Percentiles rank a stretch among this genome's conserved stretches.
Conservation (phyloP, 1,284 basidiomycete species). For the Leccinum angustisporum region DNA sequence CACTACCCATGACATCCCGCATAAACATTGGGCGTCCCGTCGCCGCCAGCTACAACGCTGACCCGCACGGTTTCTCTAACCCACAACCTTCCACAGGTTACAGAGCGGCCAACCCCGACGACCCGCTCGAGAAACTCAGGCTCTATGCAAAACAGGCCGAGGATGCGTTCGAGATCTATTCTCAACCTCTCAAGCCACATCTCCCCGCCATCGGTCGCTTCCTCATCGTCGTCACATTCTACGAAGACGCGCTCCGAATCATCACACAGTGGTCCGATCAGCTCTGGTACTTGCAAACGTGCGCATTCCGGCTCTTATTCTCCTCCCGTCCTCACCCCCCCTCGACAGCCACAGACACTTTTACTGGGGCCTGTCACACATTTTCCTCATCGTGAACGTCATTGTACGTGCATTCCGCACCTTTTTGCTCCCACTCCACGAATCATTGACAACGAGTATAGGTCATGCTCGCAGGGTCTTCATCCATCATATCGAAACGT, state of each 20-base stretch:
- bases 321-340: not conserved
- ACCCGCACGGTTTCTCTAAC: slow-evolving; percentile 75
- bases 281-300: slow-evolving; percentile 93
- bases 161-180: slow-evolving; percentile 90
- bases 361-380: slow-evolving; percentile 91
- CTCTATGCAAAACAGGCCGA: slow-evolving; percentile 80
- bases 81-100: slow-evolving; percentile 66
- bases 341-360: slow-evolving; percentile 82
- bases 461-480: slow-evolving; percentile 91
- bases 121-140: slow-evolving; percentile 82
- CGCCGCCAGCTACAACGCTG: slow-evolving; percentile 52
- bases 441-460: slow-evolving; percentile 34
- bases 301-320: slow-evolving; percentile 6
- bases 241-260: slow-evolving; percentile 95
- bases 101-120: slow-evolving; percentile 76
- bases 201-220: slow-evolving; percentile 95
- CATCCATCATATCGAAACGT: slow-evolving; percentile 84
- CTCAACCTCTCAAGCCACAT: slow-evolving; percentile 93
- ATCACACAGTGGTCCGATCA: slow-evolving; percentile 95
- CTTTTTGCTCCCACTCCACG: not conserved
- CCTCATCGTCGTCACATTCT: slow-evolving; percentile 96
- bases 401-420: slow-evolving; percentile 58
- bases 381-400: slow-evolving; percentile 92
- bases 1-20: slow-evolving; percentile 69
- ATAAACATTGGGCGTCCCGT: slow-evolving; percentile 80